Evolutionary conservation across 345 rosid genomes (phyloP).

Genomic region (Citrus australasica): DNA sequence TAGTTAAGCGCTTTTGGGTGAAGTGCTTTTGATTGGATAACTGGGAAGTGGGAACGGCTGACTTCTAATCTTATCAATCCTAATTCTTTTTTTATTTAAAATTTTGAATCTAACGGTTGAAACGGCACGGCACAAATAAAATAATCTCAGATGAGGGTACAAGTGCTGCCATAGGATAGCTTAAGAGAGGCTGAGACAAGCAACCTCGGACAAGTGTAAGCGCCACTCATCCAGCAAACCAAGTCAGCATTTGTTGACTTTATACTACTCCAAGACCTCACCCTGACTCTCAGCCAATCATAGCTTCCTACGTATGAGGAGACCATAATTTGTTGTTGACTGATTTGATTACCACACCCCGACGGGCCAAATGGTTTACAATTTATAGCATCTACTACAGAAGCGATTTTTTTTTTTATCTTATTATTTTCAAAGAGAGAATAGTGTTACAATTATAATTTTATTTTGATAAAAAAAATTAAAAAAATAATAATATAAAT

Average conservation of each 20-base stretch:
- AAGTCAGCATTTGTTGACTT: conserved; percentile 8
- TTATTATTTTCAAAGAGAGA: no score
- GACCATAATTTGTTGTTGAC: neutral
- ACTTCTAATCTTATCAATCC: neutral
- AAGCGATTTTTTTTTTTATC: no score
- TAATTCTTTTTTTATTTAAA: no score
- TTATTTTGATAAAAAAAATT: no score
- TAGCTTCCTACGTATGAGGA: neutral
- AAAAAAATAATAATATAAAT: no score
- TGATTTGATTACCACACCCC: neutral
- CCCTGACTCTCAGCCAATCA: neutral
- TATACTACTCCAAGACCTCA: neutral
- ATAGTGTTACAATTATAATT: no score
- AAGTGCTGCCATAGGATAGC: no score
- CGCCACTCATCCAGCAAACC: neutral
- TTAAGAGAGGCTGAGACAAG: neutral
- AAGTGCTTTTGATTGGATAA: neutral
- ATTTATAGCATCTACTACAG: no score
- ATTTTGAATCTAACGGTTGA: neutral
- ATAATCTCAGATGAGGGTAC: neutral
- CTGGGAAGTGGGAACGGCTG: neutral
- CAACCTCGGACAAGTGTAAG: conserved; percentile 17
- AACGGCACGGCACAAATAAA: conserved; percentile 1
- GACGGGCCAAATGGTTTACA: no score
- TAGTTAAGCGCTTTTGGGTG: no score